Evolutionary conservation across 2,329 filamentous ascomycete species (phyloP), one percentile per base, ranked within the genome.

Genomic region (Taxawa tesnikishii): DNA sequence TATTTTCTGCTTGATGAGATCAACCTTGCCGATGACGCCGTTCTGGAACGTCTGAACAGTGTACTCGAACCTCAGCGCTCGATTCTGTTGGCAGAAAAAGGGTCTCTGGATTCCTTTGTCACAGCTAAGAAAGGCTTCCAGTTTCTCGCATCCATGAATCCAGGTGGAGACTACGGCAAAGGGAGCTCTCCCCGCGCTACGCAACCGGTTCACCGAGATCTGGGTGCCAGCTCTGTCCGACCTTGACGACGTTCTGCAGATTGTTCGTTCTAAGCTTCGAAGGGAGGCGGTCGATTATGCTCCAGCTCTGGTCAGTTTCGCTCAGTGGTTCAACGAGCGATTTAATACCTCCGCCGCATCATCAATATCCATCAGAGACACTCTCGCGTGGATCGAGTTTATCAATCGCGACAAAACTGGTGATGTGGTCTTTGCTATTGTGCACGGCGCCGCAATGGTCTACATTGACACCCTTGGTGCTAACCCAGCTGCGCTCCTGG

Each of bases 61-160:
- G 88, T 96, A 5, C 73, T 99, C 1, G 90, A 99, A 53, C 79
- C 90, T 2, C 75, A 82, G 27, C 72, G 90, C 32, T 84, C 82
- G 0, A 72, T 98, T 16, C 63, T 98, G 3, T 69, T 99, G 11
- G 92, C 92, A 0, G 90, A 98, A 54, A 98, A 96, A 56, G 92
- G 90, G 0, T 73, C 83, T 2, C 70, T 81, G 4, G 78, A 94
- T 52, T 85, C 85, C 0, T 76, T 83, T 41, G 70, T 98, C 15
- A 70, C 72, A 24, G 90, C 81, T 5, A 58, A 67, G 8, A 67
- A 79, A 25, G 83, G 80, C 0, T 99, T 96, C 56, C 87, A 98
- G 48, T 94, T 98, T 56, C 73, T 98, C 38, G 88, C 90, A 3
- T 98, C 90, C 0, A 99, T 99, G 90, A 99, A 99, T 44, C 90